Evolutionary conservation across 2,329 filamentous ascomycete genomes (phyloP), one percentile per base, ranked within the genome.

Genomic region (Pleomassaria siparia): DNA sequence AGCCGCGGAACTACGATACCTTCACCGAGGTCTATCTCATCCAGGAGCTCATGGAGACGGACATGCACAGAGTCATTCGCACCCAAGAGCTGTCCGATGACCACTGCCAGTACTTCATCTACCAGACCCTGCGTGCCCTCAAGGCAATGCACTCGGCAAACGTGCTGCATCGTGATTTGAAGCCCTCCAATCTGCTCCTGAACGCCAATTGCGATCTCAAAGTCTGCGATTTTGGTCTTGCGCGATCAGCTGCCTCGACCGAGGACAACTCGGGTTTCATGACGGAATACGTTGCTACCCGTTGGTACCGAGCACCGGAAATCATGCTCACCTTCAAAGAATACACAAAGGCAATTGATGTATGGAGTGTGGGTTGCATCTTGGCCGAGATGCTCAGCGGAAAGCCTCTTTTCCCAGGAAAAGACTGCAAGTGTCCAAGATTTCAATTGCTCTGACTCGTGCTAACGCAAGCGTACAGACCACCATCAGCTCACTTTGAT

Each of bases 261-360:
- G 94, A 99, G 69, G 94, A 99, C 74, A 99, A 99, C 76, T 96
- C 92, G n/a, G 94, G 94, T 18, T 99, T 99, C 83, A 99, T 99
- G 94, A 99, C 94, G 13, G 94, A 99, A 95, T 99, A 99, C 71
- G 94, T 99, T 47, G 94, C 94, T 43, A 99, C 94, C 39, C 87
- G 94, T 66, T 99, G 94, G 94, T 99, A 99, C 76, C 91, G 94
- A 74, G 94, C 94, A 5, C 94, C 94, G 3, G 94, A 99, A 72
- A 99, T 99, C 73, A 99, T 99, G 94, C 87, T 99, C 77, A 99
- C 94, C 11, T 99, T 97, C 80, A 97, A 99, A 78, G 94, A 99
- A 76, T 99, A 99, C 77, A 99, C 94, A 63, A 99, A 97, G 76
- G 94, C 94, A 35, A 99, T 99, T 67, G 94, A 99, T 68, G 91